Evolutionary conservation across 2,329 filamentous ascomycete species (phyloP).

Genomic region (Diplodia mutila): DNA sequence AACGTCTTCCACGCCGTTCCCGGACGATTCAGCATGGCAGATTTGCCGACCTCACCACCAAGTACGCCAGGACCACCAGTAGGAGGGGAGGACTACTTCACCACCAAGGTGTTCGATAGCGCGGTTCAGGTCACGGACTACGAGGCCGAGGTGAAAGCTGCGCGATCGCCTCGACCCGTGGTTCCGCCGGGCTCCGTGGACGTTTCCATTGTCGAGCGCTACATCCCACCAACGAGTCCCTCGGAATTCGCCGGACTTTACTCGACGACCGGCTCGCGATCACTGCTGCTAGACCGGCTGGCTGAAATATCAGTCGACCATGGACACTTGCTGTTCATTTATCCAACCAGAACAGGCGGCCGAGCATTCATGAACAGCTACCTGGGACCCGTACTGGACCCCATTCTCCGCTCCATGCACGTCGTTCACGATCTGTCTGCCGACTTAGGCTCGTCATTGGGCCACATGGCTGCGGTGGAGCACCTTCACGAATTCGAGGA

Average conservation of each 20-base stretch:
- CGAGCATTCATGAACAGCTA: conserved; percentile 63
- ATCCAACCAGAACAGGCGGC: conserved; percentile 62
- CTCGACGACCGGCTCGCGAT: conserved; percentile 54
- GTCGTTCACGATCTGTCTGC: conserved; percentile 63
- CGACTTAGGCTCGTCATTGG: conserved; percentile 59
- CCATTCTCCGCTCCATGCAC: conserved; percentile 61
- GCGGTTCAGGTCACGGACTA: conserved; percentile 64
- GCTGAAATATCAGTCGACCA: conserved; percentile 61
- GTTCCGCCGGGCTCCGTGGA: conserved; percentile 64
- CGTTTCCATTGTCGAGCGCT: conserved; percentile 65
- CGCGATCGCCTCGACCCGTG: conserved; percentile 59
- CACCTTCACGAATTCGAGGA: conserved; percentile 60
- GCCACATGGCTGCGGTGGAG: conserved; percentile 57
- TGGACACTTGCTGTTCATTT: conserved; percentile 65
- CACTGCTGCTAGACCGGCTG: conserved; percentile 63
- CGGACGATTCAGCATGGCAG: conserved; percentile 63
- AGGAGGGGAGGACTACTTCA: conserved; percentile 64
- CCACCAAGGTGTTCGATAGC: conserved; percentile 63
- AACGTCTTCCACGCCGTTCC: conserved; percentile 68
- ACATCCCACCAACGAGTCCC: conserved; percentile 64
- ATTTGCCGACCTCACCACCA: conserved; percentile 66
- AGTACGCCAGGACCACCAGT: conserved; percentile 58
- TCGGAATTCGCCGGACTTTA: conserved; percentile 65
- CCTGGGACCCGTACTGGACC: conserved; percentile 64
- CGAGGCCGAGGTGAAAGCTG: conserved; percentile 56